Evolutionary conservation across 805 yeast genomes (phyloP).

Genomic region (Middelhovenomyces tepae): DNA sequence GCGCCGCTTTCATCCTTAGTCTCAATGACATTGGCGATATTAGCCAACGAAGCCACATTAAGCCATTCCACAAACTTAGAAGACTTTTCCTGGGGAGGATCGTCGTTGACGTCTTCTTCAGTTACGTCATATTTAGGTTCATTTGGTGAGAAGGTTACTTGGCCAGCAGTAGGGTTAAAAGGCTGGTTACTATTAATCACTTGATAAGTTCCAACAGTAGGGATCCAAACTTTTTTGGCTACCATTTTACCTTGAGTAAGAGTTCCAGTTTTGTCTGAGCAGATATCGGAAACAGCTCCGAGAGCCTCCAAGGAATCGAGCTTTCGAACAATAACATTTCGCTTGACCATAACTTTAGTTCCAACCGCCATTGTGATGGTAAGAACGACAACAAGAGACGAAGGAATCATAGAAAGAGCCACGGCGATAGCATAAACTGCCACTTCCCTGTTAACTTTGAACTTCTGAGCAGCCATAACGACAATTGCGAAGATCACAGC

Average conservation of each 20-base stretch:
- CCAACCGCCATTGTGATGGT: conserved; percentile 86
- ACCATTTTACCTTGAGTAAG: conserved; percentile 75
- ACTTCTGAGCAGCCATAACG: conserved; percentile 77
- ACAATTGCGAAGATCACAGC: conserved; percentile 84
- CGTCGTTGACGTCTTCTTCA: conserved; percentile 14
- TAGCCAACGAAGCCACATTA: conserved; percentile 64
- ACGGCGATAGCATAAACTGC: conserved; percentile 87
- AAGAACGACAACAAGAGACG: conserved; percentile 67
- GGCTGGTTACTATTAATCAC: conserved; percentile 52
- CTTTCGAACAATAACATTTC: conserved; percentile 66
- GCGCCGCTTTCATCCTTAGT: conserved; percentile 33
- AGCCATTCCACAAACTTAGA: conserved; percentile 43
- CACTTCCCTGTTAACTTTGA: conserved; percentile 66
- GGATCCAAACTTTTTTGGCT: conserved; percentile 61
- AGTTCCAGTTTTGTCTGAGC: conserved; percentile 80
- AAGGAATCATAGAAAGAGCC: conserved; percentile 74
- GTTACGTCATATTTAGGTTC: conserved; percentile 27
- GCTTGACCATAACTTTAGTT: conserved; percentile 60
- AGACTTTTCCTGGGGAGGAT: conserved; percentile 12
- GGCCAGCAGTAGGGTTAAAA: conserved; percentile 55
- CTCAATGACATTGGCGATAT: conserved; percentile 58
- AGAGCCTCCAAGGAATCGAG: conserved; percentile 70
- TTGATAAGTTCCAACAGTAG: conserved; percentile 48
- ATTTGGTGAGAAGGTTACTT: conserved; percentile 28
- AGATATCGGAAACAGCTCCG: conserved; percentile 71